Evolutionary conservation across 106 monocot species (phyloP), one percentile per base, ranked within the genome.

Genomic region (Dioscorea zingiberensis): DNA sequence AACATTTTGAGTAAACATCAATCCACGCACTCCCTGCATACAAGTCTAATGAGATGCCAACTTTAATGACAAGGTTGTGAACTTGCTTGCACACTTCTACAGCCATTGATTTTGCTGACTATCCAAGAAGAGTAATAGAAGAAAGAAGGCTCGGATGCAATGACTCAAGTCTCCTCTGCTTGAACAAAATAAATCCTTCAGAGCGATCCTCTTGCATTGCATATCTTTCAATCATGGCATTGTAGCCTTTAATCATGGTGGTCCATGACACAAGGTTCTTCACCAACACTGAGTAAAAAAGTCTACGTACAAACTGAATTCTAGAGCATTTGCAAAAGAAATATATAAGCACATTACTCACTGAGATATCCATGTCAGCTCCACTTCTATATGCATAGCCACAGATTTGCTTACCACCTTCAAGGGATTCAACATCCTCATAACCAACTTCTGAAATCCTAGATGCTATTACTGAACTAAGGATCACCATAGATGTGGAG

Each of bases 221-320:
- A 75, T 82, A 82, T 9, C 90, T 87, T 82, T 94, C 90, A 27
- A 94, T 87, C 84, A 94, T 90, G 1, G 90, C 76, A 78, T 94
- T 91, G 66, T 85, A 91, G 16, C 87, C 87, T 0, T 80, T 64
- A 59, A 95, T 91, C 85, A 95, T 82, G 15, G 87, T 88, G 8
- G 87, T 95, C 94, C 94, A 95, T 8, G 94, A 81, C 15, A 95
- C 91, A 60, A 91, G 64, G 28, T 95, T 88, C 60, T 54, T 83
- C 7, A 21, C 27, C 44, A 10, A 28, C 69, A 91, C 78, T 10
- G 23, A 49, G 54, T 95, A 85, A 62, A 95, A 95, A 5, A 95
- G 44, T 62, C 59, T 80, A 1, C 76, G 72, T 17, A 84, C 94
- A 60, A 49, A 62, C 15, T 45, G 47, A 26, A 84, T 71, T 54